Evolutionary conservation across 1,284 basidiomycete genomes (phyloP).

Genomic region (Ceratobasidium theobromae): DNA sequence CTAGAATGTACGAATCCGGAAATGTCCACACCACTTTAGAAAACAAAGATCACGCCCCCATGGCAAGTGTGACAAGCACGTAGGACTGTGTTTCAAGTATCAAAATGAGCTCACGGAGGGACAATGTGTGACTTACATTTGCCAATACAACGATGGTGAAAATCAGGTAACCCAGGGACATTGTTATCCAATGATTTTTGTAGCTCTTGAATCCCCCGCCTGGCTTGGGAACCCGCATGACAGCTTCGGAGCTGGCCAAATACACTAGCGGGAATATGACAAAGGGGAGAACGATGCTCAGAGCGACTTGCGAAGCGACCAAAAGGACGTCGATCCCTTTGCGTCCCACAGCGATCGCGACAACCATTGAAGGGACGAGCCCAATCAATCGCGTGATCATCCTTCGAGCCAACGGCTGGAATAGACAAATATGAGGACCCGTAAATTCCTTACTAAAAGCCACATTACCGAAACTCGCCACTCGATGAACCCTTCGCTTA

Average conservation of each 20-base stretch:
- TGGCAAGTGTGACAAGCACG: conserved; percentile 53
- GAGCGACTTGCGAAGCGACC: conserved; percentile 83
- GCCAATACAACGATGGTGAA: conserved; percentile 66
- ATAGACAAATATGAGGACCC: conserved; percentile 24
- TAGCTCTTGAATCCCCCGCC: conserved; percentile 55
- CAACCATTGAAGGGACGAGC: conserved; percentile 82
- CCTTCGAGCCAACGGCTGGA: conserved; percentile 75
- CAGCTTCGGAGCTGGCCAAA: conserved; percentile 57
- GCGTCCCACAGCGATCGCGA: conserved; percentile 75
- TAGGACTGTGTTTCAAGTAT: conserved; percentile 44
- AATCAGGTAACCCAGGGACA: conserved; percentile 58
- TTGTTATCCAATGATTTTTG: conserved; percentile 60
- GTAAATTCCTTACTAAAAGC: background rate
- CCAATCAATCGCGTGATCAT: conserved; percentile 82
- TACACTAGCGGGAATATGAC: conserved; percentile 78
- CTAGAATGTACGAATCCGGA: background rate
- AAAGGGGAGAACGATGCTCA: conserved; percentile 88
- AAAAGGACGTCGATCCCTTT: conserved; percentile 79
- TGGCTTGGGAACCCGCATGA: conserved; percentile 26
- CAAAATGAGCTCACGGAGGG: background rate
- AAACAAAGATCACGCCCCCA: background rate
- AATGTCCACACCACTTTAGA: background rate
- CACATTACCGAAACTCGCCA: conserved; percentile 79
- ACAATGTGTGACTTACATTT: conserved; percentile 48
- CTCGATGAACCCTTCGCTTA: conserved; percentile 90